Evolutionary conservation across 2,329 filamentous ascomycete species (phyloP).

Genomic region (Penicillium sp.): DNA sequence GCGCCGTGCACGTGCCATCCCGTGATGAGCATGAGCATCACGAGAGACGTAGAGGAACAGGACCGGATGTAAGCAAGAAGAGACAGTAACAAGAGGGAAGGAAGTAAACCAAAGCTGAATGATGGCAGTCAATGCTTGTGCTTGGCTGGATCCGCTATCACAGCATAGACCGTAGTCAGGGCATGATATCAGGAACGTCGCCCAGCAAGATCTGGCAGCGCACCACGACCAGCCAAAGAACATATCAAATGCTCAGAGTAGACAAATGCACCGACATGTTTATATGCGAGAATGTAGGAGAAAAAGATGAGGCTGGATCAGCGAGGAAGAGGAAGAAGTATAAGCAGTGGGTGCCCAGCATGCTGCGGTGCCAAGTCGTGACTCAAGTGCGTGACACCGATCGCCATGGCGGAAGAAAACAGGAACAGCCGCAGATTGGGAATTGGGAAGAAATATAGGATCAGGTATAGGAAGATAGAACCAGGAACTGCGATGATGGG

Average conservation of each 20-base stretch:
- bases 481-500: not conserved
- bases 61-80: not conserved
- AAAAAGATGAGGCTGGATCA: not conserved
- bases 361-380: conserved; percentile 4
- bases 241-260: not conserved
- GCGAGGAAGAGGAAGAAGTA: not conserved
- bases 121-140: not conserved
- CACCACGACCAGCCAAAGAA: not conserved
- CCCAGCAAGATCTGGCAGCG: not conserved
- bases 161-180: not conserved
- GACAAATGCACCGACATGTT: not conserved
- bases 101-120: not conserved
- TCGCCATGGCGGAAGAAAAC: not conserved
- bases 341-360: not conserved
- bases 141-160: not conserved
- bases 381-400: not conserved
- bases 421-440: not conserved
- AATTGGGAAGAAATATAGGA: not conserved
- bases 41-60: not conserved
- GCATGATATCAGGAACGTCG: not conserved
- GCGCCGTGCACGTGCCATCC: conserved; percentile 10
- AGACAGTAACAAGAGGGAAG: not conserved
- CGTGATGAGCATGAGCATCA: not conserved
- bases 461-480: not conserved
- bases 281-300: not conserved